Evolutionary conservation across 192 early-diverging fungal genomes (phyloP).

Genomic region (Dispira simplex): DNA sequence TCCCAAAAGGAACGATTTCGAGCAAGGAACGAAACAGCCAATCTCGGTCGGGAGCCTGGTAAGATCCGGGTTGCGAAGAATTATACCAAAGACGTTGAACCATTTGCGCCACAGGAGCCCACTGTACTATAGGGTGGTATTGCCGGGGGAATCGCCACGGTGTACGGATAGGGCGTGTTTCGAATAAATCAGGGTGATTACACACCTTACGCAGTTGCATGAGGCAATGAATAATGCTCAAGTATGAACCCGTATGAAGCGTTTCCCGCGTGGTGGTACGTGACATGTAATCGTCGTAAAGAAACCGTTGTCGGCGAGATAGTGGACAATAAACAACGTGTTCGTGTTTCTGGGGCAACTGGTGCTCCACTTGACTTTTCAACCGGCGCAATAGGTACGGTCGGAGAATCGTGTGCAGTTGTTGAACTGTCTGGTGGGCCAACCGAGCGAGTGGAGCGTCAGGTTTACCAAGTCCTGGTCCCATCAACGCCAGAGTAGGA

Average conservation of each 20-base stretch:
- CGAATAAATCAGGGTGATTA: constrained; percentile 36
- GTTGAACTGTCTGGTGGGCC: constrained; percentile 34
- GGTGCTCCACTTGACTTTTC: constrained; percentile 48
- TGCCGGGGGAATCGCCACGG: constrained; percentile 19
- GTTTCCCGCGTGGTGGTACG: constrained; percentile 64
- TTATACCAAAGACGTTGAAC: background rate
- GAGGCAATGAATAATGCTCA: constrained; percentile 58
- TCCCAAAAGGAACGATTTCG: background rate
- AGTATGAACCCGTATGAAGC: constrained; percentile 49
- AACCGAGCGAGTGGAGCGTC: constrained; percentile 28
- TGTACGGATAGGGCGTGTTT: constrained; percentile 39
- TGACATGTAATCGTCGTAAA: constrained; percentile 70
- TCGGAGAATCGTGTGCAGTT: constrained; percentile 42
- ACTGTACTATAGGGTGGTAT: constrained; percentile 7
- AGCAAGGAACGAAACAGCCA: background rate
- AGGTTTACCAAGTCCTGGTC: too few relatives aligned
- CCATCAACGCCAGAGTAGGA: constrained; percentile 15
- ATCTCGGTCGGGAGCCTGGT: constrained; percentile 5
- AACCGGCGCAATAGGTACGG: constrained; percentile 46
- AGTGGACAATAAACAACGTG: constrained; percentile 57
- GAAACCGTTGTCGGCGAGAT: constrained; percentile 47
- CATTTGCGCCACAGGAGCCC: background rate
- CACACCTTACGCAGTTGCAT: constrained; percentile 57
- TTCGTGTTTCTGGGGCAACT: constrained; percentile 48
- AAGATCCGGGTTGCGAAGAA: constrained; percentile 14